These are phyloP conservation scores for Scheffersomyces parashehatae DNA, from an alignment of 1,139 yeast genomes.

Conservation along the genomic window DNA sequence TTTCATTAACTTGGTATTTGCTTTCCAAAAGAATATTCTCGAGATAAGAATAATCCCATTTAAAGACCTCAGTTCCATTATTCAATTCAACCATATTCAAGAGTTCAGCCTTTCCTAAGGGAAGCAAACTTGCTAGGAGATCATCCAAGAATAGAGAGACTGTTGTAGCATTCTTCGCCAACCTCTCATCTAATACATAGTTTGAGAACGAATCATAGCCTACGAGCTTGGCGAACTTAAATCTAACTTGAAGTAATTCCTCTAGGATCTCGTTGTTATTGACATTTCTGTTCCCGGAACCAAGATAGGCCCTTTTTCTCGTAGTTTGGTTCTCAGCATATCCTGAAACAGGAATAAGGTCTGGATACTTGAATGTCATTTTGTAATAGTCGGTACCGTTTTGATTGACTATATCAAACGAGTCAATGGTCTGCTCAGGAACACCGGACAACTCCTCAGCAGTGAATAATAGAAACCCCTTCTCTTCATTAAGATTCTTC, in stretches of 20 bases:
- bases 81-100: slow-evolving; percentile 53
- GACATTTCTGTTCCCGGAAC: slow-evolving; percentile 65
- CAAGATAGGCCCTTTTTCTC: slow-evolving; percentile 63
- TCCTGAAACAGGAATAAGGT: slow-evolving; percentile 69
- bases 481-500: slow-evolving; percentile 72
- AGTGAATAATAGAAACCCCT: slow-evolving; percentile 60
- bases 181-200: slow-evolving; percentile 69
- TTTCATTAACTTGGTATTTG: slow-evolving; percentile 70
- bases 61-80: slow-evolving; percentile 59
- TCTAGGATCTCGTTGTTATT: slow-evolving; percentile 60
- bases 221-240: slow-evolving; percentile 58
- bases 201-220: slow-evolving; percentile 72
- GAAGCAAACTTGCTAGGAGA: slow-evolving; percentile 55
- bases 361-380: slow-evolving; percentile 82
- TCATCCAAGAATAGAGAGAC: slow-evolving; percentile 65
- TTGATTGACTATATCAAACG: slow-evolving; percentile 50
- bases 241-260: slow-evolving; percentile 61
- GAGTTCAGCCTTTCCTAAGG: slow-evolving; percentile 59
- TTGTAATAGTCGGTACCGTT: slow-evolving; percentile 49
- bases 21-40: slow-evolving; percentile 63
- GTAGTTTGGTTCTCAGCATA: slow-evolving; percentile 65
- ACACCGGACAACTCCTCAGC: slow-evolving; percentile 71
- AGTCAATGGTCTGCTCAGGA: slow-evolving; percentile 60
- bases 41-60: slow-evolving; percentile 76
- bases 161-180: slow-evolving; percentile 68